Evolutionary conservation across 257 asterid species (phyloP), one percentile per base, ranked within the genome.

Genomic region (Nicotiana knightiana): DNA sequence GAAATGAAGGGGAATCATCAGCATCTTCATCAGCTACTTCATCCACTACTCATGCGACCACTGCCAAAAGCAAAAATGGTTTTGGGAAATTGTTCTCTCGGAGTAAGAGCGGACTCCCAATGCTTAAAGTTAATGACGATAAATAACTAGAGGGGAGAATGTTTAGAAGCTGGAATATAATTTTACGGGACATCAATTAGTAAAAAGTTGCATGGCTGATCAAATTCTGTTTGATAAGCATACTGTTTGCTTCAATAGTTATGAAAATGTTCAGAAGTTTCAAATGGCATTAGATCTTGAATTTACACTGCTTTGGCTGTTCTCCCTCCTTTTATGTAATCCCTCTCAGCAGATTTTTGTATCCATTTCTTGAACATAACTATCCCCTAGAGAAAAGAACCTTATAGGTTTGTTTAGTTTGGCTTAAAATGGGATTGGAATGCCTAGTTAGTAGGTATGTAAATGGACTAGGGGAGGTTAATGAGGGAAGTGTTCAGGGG

Each of bases 81-180:
- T 92, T 91, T 46, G 93, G 88, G 67, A 88, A 87, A 51, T 83
- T 91, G 81, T 92, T 93, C 81, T 87, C 91, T 43, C 85, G 90
- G 77, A 88, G 92, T 82, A 91, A 85, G 88, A 89, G 86, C 5
- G 88, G 87, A 21, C 21, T 68, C 30, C 48, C 93, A 90, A 80
- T 81, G 77, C 57, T 89, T 84, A 66, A 86, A 73, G 61, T 48
- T 48, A 48, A 24, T 0, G 79, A 48, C 39, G 78, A 71, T 46
- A 71, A 71, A 21, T 71, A 71, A 71, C 48, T 24, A 46, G 79
- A 48, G 79, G 79, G 79, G 24, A 24, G 39, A 71, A 43, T 46
- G 59, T 46, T 68, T 30, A 37, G 33, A 68, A 70, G 58, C 35
- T 48, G 24, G 24, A 73, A 73, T 21, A 73, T 73, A 73, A 13